Evolutionary conservation across 768 basidiomycete genomes (phyloP).

Genomic region (Boletus pseudo-olivaceus): DNA sequence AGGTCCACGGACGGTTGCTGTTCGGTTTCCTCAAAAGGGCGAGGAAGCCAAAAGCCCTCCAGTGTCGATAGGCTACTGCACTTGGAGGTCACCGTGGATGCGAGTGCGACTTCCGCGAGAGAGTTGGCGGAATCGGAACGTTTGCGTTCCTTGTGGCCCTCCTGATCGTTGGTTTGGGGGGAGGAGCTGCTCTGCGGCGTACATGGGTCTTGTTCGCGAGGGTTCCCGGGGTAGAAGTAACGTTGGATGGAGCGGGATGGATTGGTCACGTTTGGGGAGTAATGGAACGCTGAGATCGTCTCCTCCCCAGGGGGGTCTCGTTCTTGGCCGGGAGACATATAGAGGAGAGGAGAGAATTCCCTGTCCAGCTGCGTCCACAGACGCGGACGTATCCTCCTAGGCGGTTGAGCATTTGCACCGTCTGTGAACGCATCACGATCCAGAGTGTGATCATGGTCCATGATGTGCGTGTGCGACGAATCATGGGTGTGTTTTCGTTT

Average conservation of each 20-base stretch:
- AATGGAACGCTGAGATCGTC: background rate
- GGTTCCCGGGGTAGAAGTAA: background rate
- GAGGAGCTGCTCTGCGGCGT: background rate
- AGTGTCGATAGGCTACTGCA: slow-evolving; percentile 14
- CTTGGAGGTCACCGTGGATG: background rate
- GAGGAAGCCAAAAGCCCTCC: slow-evolving; percentile 15
- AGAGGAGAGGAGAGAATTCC: slow-evolving; percentile 25
- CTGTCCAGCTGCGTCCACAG: slow-evolving; percentile 1
- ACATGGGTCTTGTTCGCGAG: background rate
- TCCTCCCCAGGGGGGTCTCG: background rate
- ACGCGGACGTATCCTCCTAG: slow-evolving; percentile 9
- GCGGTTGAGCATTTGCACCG: background rate
- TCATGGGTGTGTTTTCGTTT: slow-evolving; percentile 19
- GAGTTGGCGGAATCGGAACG: slow-evolving; percentile 14
- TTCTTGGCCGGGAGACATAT: slow-evolving; percentile 10
- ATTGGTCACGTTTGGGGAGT: background rate
- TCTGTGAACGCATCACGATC: background rate
- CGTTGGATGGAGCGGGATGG: slow-evolving; percentile 2
- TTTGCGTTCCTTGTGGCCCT: background rate
- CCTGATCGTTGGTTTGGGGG: background rate
- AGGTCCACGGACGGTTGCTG: background rate
- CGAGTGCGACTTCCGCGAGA: slow-evolving; percentile 20
- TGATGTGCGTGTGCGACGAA: background rate
- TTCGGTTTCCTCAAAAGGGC: slow-evolving; percentile 17
- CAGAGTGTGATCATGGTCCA: background rate